Evolutionary conservation across 176 grass and related monocot species (phyloP).

Genomic region (Elaeis guineensis): DNA sequence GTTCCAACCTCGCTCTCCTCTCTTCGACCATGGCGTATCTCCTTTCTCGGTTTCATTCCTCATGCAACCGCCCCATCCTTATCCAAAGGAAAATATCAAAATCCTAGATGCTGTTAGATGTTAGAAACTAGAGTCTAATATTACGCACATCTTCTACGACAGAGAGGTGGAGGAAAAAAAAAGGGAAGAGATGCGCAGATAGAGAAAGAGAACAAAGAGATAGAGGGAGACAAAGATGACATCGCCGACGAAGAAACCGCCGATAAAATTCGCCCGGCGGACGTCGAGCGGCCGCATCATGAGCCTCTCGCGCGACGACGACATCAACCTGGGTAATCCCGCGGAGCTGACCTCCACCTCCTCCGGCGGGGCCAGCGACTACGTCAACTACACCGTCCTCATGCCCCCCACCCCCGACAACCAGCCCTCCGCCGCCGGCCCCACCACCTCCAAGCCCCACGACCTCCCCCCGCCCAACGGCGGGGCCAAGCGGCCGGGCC

Average conservation of each 20-base stretch:
- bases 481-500: conserved; percentile 20
- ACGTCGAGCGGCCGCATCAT: conserved; percentile 37
- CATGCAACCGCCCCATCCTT: too few species aligned
- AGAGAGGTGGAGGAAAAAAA: too few species aligned
- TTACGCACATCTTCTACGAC: too few species aligned
- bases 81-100: too few species aligned
- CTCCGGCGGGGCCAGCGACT: conserved; percentile 35
- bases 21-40: too few species aligned
- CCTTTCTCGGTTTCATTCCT: too few species aligned
- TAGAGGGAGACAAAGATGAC: background rate
- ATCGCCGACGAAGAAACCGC: conserved; percentile 30
- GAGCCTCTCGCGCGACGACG: conserved; percentile 40
- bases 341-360: conserved; percentile 27
- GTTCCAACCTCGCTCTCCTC: too few species aligned
- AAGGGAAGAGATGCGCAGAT: too few species aligned
- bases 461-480: conserved; percentile 26
- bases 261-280: conserved; percentile 28
- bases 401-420: conserved; percentile 95
- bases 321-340: conserved; percentile 15
- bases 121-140: too few species aligned
- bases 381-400: conserved; percentile 66
- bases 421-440: conserved; percentile 32
- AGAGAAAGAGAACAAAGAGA: too few species aligned
- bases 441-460: conserved; percentile 22
- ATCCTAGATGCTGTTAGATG: too few species aligned